phyloP scores from a whole-genome alignment of 2,329 filamentous ascomycete species.

The Trichophaea hybrida region DNA sequence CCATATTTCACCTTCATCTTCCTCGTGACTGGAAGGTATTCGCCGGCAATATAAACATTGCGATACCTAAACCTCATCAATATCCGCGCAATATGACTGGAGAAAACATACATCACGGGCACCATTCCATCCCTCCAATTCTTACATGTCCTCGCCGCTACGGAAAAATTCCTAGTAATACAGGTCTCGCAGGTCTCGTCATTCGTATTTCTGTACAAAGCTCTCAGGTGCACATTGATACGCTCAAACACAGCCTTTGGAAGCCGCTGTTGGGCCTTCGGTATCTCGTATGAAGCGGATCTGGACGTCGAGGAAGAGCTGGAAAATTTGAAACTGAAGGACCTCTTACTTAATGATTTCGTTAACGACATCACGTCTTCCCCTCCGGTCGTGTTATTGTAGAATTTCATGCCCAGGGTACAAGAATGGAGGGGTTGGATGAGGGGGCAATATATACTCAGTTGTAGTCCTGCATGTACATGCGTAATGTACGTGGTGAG shows the following conservation, averaged over 20 bases:
- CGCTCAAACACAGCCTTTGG: neutral
- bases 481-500: too few species aligned
- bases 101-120: neutral
- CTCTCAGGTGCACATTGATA: neutral
- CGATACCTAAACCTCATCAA: slow-evolving; percentile 37
- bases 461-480: too few species aligned
- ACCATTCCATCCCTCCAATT: neutral
- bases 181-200: neutral
- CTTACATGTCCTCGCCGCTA: neutral
- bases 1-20: slow-evolving; percentile 43
- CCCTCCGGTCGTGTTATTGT: too few species aligned
- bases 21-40: slow-evolving; percentile 42
- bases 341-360: neutral
- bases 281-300: neutral
- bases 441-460: too few species aligned
- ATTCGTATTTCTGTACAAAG: neutral
- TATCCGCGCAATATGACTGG: neutral
- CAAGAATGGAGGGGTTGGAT: too few species aligned
- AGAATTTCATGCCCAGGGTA: too few species aligned
- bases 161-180: neutral
- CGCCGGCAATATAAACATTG: slow-evolving; percentile 44
- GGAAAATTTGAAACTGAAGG: neutral
- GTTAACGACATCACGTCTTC: too few species aligned
- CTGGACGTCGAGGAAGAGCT: neutral
- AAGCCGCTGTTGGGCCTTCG: neutral